A percentile compares a stretch with the other conserved stretches of the same genome.
These are phyloP conservation scores for Tritrichomonas foetus DNA, from an alignment of 208 protist genomes.

Conservation along the genomic window DNA sequence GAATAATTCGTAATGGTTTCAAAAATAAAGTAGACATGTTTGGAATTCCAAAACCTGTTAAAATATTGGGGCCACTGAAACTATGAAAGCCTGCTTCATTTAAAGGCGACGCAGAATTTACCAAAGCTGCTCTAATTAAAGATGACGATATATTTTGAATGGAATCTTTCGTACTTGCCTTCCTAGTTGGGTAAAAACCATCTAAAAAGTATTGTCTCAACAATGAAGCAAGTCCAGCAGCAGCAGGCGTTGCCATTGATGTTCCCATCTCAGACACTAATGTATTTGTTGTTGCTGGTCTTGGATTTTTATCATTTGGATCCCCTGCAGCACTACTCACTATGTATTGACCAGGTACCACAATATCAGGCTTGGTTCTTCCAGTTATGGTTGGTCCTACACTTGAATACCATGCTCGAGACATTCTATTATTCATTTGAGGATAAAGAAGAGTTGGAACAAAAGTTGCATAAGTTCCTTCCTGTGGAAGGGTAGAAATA, in stretches of 20 bases:
- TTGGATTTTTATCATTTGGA: not conserved
- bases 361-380: not conserved
- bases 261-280: constrained; percentile 42
- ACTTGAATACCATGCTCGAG: not conserved
- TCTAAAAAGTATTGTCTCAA: constrained; percentile 46
- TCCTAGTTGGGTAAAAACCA: constrained; percentile 37
- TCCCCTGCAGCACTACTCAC: not conserved
- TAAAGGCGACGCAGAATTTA: not conserved
- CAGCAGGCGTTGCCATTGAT: constrained; percentile 47
- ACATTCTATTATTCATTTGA: no score
- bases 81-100: not conserved
- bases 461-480: no score
- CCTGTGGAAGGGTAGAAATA: no score
- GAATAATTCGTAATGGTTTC: not conserved
- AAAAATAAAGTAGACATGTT: not conserved
- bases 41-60: not conserved
- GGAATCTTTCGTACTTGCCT: not conserved
- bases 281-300: not conserved
- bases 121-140: not conserved
- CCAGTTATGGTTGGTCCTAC: not conserved
- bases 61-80: not conserved
- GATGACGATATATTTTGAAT: not conserved
- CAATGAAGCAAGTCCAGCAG: constrained; percentile 41
- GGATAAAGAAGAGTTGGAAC: no score
- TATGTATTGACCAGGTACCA: not conserved